Evolutionary conservation across 495 filamentous ascomycete genomes (phyloP).

Genomic region (Hypoxylon perforatum): DNA sequence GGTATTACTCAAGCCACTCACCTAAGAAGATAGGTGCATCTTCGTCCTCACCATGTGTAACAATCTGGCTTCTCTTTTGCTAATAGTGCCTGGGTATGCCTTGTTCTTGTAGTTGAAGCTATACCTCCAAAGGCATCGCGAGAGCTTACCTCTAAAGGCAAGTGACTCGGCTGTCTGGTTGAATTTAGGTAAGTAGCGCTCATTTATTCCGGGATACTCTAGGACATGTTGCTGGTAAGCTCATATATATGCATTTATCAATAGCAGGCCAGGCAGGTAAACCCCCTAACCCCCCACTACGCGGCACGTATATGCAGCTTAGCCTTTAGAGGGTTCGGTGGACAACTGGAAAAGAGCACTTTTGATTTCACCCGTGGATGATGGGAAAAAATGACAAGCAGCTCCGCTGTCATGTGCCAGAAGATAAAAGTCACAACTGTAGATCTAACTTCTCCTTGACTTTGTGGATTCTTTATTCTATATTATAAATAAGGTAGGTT

Average conservation of each 20-base stretch:
- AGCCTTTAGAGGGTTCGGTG: conserved; percentile 20
- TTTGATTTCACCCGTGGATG: not conserved
- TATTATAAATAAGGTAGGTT: no score
- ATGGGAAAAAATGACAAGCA: conserved; percentile 13
- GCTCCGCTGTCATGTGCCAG: conserved; percentile 35
- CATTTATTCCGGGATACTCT: no score
- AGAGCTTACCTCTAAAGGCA: not conserved
- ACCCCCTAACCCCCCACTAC: conserved; percentile 32
- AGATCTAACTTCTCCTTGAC: no score
- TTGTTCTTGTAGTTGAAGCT: no score
- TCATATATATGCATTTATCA: no score
- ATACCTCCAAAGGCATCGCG: not conserved
- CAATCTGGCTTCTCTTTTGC: no score
- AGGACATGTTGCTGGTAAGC: no score
- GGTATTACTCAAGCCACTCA: not conserved
- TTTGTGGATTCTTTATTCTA: no score
- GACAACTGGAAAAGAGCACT: conserved; percentile 3
- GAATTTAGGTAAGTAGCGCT: not conserved
- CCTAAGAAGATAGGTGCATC: no score
- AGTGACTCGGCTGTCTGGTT: conserved; percentile 1
- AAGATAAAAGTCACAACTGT: conserved; percentile 2
- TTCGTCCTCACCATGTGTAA: no score
- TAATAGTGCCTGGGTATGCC: no score
- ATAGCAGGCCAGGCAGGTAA: no score
- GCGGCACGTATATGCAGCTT: conserved; percentile 14